phyloP scores from a whole-genome alignment of 257 asterid genomes.

The Paulownia fortunei region DNA sequence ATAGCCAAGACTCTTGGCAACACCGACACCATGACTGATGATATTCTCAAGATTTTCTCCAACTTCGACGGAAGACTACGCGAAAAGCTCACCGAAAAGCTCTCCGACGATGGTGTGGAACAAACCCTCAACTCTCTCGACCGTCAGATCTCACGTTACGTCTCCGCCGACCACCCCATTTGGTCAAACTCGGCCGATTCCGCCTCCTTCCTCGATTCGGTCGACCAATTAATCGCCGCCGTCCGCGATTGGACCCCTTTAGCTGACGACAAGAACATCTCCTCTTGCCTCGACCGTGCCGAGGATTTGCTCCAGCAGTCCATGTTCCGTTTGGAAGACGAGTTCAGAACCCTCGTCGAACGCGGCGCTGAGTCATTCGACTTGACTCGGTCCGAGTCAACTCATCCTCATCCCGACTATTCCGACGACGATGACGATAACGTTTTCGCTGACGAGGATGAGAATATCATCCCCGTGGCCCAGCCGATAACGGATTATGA shows the following conservation, averaged over 20 bases:
- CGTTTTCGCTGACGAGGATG: constrained; percentile 56
- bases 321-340: constrained; percentile 88
- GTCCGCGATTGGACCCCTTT: constrained; percentile 75
- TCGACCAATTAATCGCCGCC: constrained; percentile 65
- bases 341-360: constrained; percentile 71
- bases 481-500: constrained; percentile 80
- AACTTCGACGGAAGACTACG: constrained; percentile 87
- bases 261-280: constrained; percentile 68
- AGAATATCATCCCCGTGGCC: constrained; percentile 76
- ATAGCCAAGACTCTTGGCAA: constrained; percentile 94
- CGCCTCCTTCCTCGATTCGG: constrained; percentile 56
- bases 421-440: constrained; percentile 63
- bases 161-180: constrained; percentile 61
- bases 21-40: constrained; percentile 89
- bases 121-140: constrained; percentile 67
- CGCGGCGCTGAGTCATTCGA: constrained; percentile 78
- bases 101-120: constrained; percentile 70
- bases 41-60: constrained; percentile 88
- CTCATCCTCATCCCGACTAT: constrained; percentile 39
- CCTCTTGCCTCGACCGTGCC: constrained; percentile 83
- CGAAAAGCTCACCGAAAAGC: constrained; percentile 73
- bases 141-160: constrained; percentile 75
- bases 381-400: constrained; percentile 47
- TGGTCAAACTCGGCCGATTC: constrained; percentile 73
- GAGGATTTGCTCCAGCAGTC: constrained; percentile 91